Conservation (phyloP, 2,329 filamentous ascomycete genomes). For the Aspergillus arachidicola region DNA sequence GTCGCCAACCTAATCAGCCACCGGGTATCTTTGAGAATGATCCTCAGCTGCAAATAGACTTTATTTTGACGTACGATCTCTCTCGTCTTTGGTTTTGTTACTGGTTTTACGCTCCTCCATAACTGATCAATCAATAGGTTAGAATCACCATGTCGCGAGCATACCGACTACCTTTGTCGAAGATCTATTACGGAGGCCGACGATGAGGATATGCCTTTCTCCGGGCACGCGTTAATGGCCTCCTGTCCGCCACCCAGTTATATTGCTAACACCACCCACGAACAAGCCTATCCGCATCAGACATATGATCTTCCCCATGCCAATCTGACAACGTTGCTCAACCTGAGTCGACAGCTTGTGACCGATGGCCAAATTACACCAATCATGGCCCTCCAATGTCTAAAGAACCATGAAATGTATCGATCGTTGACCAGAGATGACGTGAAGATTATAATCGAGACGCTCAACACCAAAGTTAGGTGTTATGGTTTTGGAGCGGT, state of each 20-base stretch:
- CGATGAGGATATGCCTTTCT: slow-evolving; percentile 65
- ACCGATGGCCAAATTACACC: slow-evolving; percentile 85
- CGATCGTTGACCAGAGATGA: slow-evolving; percentile 67
- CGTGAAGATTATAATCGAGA: slow-evolving; percentile 70
- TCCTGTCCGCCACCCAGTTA: slow-evolving; percentile 77
- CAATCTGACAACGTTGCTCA: slow-evolving; percentile 78
- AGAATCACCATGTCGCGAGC: slow-evolving; percentile 56
- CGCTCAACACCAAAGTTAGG: slow-evolving; percentile 76
- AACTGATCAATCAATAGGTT: slow-evolving; percentile 39
- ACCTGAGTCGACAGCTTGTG: slow-evolving; percentile 79
- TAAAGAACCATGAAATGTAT: slow-evolving; percentile 72
- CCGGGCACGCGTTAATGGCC: slow-evolving; percentile 92
- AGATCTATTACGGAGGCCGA: slow-evolving; percentile 60
- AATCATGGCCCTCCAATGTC: slow-evolving; percentile 89
- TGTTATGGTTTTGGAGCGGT: slow-evolving; percentile 85
- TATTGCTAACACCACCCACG: slow-evolving; percentile 55
- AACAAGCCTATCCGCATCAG: slow-evolving; percentile 64
- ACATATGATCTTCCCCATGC: slow-evolving; percentile 78
- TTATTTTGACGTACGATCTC: slow-evolving; percentile 48
- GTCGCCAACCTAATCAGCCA: slow-evolving; percentile 23
- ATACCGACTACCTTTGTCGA: slow-evolving; percentile 87
- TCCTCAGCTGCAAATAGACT: slow-evolving; percentile 51
- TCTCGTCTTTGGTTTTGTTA: neutral
- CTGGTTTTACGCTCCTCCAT: neutral
- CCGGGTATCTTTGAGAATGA: slow-evolving; percentile 47